Conservation (phyloP, 306 rosid species). For the Rosa lucieae region DNA sequence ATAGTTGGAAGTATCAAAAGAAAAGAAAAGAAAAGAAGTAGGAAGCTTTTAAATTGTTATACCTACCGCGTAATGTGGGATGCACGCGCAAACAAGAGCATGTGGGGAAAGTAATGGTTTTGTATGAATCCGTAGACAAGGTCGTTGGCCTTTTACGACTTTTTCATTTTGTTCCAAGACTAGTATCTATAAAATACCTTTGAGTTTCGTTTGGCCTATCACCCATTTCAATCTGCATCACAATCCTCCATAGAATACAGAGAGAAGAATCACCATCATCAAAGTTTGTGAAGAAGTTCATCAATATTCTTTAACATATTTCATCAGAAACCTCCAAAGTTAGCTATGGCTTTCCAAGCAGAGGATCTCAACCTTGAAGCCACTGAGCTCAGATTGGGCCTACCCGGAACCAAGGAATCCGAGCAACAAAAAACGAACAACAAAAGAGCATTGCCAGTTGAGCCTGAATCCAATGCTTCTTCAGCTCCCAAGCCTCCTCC, state of each 20-base stretch:
- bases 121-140: background rate
- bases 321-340: background rate
- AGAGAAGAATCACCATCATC: background rate
- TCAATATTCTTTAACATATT: background rate
- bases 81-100: slow-evolving; percentile 11
- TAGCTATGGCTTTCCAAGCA: slow-evolving; percentile 12
- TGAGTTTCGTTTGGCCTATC: slow-evolving; percentile 10
- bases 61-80: background rate
- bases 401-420: slow-evolving; percentile 29
- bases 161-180: background rate
- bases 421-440: slow-evolving; percentile 20
- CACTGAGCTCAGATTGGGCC: slow-evolving; percentile 52
- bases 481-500: slow-evolving; percentile 30
- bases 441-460: slow-evolving; percentile 38
- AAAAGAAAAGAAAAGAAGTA: no score
- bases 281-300: slow-evolving; percentile 2
- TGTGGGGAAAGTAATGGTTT: background rate
- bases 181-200: slow-evolving; percentile 31
- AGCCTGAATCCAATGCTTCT: background rate
- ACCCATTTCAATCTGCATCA: slow-evolving; percentile 19
- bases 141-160: background rate
- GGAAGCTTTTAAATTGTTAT: background rate
- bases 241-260: background rate
- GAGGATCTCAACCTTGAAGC: slow-evolving; percentile 47
- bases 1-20: background rate